Evolutionary conservation across 176 grass and related monocot genomes (phyloP).

Genomic region (Oryza brachyantha): DNA sequence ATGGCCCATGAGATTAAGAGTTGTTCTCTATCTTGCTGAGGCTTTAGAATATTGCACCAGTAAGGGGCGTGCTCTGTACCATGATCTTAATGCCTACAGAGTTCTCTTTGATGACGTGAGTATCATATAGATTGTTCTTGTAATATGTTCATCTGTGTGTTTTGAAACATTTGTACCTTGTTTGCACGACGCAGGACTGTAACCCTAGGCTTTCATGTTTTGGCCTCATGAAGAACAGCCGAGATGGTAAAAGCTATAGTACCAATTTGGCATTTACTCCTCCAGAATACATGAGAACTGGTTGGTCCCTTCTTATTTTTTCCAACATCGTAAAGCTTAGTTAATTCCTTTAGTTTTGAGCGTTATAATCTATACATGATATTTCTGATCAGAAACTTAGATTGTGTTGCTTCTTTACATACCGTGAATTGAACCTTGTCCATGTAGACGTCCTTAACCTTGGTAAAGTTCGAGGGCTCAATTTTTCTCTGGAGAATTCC

Average conservation of each 20-base stretch:
- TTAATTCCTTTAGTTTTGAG: neutral
- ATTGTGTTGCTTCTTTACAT: neutral
- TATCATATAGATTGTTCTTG: constrained; percentile 30
- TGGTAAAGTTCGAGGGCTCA: neutral
- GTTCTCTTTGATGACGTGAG: constrained; percentile 91
- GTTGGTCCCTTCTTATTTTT: constrained; percentile 44
- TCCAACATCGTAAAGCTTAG: constrained; percentile 2
- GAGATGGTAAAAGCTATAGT: constrained; percentile 98
- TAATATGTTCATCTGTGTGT: constrained; percentile 6
- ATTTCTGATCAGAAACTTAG: constrained; percentile 3
- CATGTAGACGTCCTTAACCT: constrained; percentile 1
- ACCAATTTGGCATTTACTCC: constrained; percentile 99
- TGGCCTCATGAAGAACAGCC: constrained; percentile 98
- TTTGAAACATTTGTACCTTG: constrained; percentile 25
- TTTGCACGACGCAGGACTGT: constrained; percentile 60
- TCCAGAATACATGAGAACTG: constrained; percentile 97
- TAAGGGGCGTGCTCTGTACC: constrained; percentile 87
- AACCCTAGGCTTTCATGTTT: constrained; percentile 98
- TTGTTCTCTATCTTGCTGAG: constrained; percentile 87
- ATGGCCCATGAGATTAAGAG: constrained; percentile 96
- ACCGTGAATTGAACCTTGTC: neutral
- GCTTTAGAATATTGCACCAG: constrained; percentile 91
- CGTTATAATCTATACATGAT: neutral
- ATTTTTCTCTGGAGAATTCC: neutral
- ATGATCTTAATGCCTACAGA: constrained; percentile 99